Evolutionary conservation across 192 early-diverging fungal genomes (phyloP).

Genomic region (Backusella luteola): DNA sequence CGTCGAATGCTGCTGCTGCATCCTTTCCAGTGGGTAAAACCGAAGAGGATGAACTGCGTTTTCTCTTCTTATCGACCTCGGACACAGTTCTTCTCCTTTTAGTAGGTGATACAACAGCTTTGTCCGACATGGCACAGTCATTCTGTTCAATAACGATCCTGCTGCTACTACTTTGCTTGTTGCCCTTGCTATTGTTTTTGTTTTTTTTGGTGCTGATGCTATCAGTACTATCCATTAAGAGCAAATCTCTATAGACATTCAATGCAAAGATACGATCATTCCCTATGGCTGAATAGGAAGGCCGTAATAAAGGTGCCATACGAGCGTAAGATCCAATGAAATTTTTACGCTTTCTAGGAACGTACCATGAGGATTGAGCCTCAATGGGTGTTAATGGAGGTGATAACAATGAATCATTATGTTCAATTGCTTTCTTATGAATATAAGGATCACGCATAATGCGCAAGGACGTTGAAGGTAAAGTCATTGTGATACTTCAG

Average conservation of each 20-base stretch:
- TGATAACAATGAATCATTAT: constrained; percentile 13
- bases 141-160: constrained; percentile 4
- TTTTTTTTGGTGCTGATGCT: background rate
- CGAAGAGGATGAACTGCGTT: constrained; percentile 9
- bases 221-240: background rate
- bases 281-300: background rate
- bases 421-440: background rate
- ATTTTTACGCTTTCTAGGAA: constrained; percentile 13
- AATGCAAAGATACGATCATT: constrained; percentile 18
- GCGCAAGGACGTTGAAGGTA: constrained; percentile 10
- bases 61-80: constrained; percentile 3
- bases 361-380: constrained; percentile 1
- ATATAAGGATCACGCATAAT: constrained; percentile 9
- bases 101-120: constrained; percentile 15
- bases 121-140: constrained; percentile 25
- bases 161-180: background rate
- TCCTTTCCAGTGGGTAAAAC: constrained; percentile 16
- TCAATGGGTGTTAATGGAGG: constrained; percentile 25
- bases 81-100: constrained; percentile 16
- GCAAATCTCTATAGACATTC: constrained; percentile 20
- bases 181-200: background rate
- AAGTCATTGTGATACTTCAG: constrained; percentile 8
- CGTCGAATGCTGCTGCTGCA: constrained; percentile 24
- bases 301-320: constrained; percentile 12
- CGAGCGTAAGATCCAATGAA: constrained; percentile 12